Percentiles rank a stretch among this genome's conserved stretches.
Evolutionary conservation across 805 yeast species (phyloP).

Genomic region (Saccharomyces mikatae): DNA sequence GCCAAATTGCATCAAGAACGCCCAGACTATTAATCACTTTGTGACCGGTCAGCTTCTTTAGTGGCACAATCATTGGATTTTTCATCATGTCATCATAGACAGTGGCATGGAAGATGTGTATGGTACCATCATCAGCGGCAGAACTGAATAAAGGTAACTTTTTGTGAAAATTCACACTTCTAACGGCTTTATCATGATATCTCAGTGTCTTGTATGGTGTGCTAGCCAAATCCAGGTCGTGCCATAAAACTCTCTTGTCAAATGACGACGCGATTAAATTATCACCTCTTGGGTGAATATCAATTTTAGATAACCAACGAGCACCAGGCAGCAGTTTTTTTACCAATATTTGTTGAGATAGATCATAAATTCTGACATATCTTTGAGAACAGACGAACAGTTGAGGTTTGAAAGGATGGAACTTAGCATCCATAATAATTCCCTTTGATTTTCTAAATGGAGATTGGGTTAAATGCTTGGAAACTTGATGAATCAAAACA

Average conservation of each 20-base stretch:
- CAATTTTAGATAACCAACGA: constrained; percentile 85
- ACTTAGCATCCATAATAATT: constrained; percentile 88
- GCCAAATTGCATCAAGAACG: constrained; percentile 85
- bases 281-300: constrained; percentile 94
- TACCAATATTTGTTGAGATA: constrained; percentile 73
- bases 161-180: constrained; percentile 81
- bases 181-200: constrained; percentile 90
- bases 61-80: constrained; percentile 90
- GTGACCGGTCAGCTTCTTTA: constrained; percentile 90
- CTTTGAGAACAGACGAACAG: constrained; percentile 91
- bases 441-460: constrained; percentile 93
- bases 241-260: constrained; percentile 95
- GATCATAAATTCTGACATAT: constrained; percentile 81
- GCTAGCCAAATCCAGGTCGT: constrained; percentile 78
- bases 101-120: constrained; percentile 93
- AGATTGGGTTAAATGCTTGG: constrained; percentile 90
- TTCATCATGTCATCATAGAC: constrained; percentile 86
- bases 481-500: constrained; percentile 87
- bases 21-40: constrained; percentile 73
- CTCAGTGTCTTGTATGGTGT: constrained; percentile 94
- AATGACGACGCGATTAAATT: constrained; percentile 85
- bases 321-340: constrained; percentile 93
- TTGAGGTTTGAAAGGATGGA: constrained; percentile 95
- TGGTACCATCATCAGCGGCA: constrained; percentile 87
- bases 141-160: constrained; percentile 86